phyloP scores from a whole-genome alignment of 768 basidiomycete species.

The Dictyophora rubrovolvata region DNA sequence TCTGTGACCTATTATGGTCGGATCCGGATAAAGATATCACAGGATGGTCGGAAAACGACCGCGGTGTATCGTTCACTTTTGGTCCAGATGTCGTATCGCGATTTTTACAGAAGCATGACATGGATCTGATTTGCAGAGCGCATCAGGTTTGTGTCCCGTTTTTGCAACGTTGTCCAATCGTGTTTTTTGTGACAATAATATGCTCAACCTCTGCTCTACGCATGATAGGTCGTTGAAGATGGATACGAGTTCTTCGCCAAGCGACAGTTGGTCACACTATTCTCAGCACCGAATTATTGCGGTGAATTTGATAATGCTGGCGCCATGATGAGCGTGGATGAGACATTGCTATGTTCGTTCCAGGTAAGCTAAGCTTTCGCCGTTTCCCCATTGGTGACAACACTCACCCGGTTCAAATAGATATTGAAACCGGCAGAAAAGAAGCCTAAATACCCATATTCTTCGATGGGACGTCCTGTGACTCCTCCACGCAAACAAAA shows the following conservation, averaged over 20 bases:
- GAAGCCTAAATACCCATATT: constrained; percentile 85
- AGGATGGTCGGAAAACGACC: constrained; percentile 98
- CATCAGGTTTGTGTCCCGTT: constrained; percentile 65
- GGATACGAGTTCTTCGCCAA: constrained; percentile 99
- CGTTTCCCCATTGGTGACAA: not conserved
- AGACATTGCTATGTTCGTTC: constrained; percentile 95
- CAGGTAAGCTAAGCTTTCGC: constrained; percentile 45
- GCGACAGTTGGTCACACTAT: constrained; percentile 90
- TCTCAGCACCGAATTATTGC: constrained; percentile 93
- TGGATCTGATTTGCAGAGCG: constrained; percentile 97
- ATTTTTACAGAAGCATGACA: constrained; percentile 98
- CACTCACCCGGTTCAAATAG: constrained; percentile 28
- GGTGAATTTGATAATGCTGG: constrained; percentile 99
- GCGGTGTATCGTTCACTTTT: constrained; percentile 98
- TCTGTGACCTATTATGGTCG: constrained; percentile 97
- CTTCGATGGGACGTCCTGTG: constrained; percentile 46
- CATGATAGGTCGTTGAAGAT: constrained; percentile 83
- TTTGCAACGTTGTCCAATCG: not conserved
- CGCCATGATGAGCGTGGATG: constrained; percentile 99
- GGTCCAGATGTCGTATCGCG: constrained; percentile 96
- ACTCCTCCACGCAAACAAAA: constrained; percentile 96
- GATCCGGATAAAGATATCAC: constrained; percentile 99
- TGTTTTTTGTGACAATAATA: not conserved
- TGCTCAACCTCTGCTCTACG: constrained; percentile 1
- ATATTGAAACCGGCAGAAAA: constrained; percentile 99